Evolutionary conservation across 352 stramenopile genomes (phyloP), one percentile per base, ranked within the genome.

Genomic region (Globisporangium emineosum): DNA sequence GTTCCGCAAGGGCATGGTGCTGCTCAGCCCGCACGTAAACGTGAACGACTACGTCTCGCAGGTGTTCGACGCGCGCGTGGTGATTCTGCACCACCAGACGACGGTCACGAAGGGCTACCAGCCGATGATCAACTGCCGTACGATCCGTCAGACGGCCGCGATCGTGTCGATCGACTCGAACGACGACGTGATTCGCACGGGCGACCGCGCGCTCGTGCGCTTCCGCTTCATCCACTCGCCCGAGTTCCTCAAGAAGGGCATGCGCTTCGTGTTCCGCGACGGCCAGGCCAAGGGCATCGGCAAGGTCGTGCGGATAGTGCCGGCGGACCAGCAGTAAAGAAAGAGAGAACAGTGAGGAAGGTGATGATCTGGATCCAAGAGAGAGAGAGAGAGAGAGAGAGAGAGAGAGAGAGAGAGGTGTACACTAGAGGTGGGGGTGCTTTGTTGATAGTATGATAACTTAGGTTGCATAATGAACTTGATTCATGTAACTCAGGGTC

Each of bases 231-330:
- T 97, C 66, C 90, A 98, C 65, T 84, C 86, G 33, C 81, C 91
- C 5, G 97, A 99, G 76, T 99, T 98, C 75, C 74, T 99, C 62
- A 95, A 97, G 58, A 90, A 96, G 27, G 97, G 97, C 53, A 98
- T 96, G 85, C 85, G 87, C 62, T 98, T 99, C 75, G 85, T 99
- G 35, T 99, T 99, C 65, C 92, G 97, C 55, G 97, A 99, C 73
- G 97, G 97, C 3, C 90, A 98, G 64, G 96, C 97, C 29, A 98
- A 98, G 73, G 97, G 97, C 63, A 98, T 99, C 50, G 96, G 96
- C 37, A 98, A 97, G 69, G 81, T 98, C 13, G 77, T 91, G 30
- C 78, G 81, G 45, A 88, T 95, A 83, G 57, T 95, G 30, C 74
- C 70, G 23, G 59, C 57, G 21, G 67, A 78, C 29, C 40, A 65